Base-by-base conservation (phyloP, 352 stramenopile genomes). In the Phytopythium boreale region DNA sequence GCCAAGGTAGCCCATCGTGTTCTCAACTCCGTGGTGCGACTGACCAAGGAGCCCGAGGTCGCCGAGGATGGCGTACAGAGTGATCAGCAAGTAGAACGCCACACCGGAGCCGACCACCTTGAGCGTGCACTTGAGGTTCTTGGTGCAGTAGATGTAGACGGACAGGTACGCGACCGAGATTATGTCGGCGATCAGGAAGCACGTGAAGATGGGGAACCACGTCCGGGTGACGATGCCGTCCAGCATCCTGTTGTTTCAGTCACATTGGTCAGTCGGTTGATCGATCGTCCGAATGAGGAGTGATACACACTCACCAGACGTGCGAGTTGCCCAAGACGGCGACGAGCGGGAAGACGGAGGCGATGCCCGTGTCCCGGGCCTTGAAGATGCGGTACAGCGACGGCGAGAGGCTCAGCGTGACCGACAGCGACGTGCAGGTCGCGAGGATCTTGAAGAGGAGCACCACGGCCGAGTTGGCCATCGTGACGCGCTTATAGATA, bases 161-260 rank as follows among this genome's bases (percentile, higher is more conserved):
- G 55, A 53, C 8, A 79, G 62, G 58, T 75, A 76, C 46, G 49
- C 37, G 44, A 72, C 59, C 12, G 66, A 63, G 24, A 71, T 68
- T 22, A 67, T 10, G 60, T 79, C 65, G 51, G 59, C 67, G 2
- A 64, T 68, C 50, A 74, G 49, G 56, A 75, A 77, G 34, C 71
- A 74, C 63, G 66, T 68, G 39, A 79, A 76, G 59, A 79, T 70
- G 10, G 74, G 74, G 70, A 82, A 80, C 63, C 63, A 75, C 39
- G 76, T 74, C 49, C 68, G 55, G 22, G 64, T 63, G 27, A 77
- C 59, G 47, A 63, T 56, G 20, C 74, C 67, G 62, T 78, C 52
- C 41, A 79, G 39, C 70, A 80, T 78, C 63, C 63, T 69, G 60
- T 53, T 19, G 36, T 8, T 20, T 7, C 20, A 3, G 19, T 17